These are phyloP conservation scores for Alternaria rosae DNA, from an alignment of 2,329 filamentous ascomycete genomes.

Conservation along the genomic window DNA sequence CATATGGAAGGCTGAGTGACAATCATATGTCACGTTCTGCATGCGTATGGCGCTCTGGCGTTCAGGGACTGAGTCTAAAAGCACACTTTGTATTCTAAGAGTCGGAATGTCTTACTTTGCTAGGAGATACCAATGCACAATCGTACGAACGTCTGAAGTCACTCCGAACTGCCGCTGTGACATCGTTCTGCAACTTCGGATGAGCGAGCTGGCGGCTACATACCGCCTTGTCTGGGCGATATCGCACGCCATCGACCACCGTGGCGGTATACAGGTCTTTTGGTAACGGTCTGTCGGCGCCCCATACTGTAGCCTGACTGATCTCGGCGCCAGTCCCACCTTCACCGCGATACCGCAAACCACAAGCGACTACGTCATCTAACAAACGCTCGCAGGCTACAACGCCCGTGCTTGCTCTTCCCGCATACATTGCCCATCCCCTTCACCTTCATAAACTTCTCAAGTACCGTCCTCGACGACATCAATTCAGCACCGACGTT, in stretches of 20 bases:
- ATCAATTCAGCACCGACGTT: not conserved
- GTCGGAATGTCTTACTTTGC: conserved; percentile 2
- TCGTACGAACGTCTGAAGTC: not conserved
- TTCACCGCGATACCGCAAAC: not conserved
- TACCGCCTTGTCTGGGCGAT: not conserved
- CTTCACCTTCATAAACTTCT: not conserved
- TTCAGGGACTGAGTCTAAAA: conserved; percentile 24
- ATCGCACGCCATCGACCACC: not conserved
- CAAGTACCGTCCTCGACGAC: not conserved
- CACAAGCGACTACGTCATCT: not conserved
- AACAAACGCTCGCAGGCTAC: conserved; percentile 1
- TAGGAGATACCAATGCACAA: conserved; percentile 26
- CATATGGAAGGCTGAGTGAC: not conserved
- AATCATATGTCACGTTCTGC: not conserved
- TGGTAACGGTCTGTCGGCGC: not conserved
- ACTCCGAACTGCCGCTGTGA: not conserved
- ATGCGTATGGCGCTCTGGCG: conserved; percentile 38
- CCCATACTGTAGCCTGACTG: not conserved
- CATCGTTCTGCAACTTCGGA: not conserved
- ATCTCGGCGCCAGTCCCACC: too few relatives aligned
- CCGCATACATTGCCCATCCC: not conserved
- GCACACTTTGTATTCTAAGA: conserved; percentile 11
- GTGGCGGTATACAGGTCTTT: not conserved
- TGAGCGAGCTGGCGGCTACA: conserved; percentile 1
- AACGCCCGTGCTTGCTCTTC: not conserved